These are phyloP conservation scores for Ehretia macrophylla DNA, from an alignment of 257 asterid species.

Conservation along the genomic window DNA sequence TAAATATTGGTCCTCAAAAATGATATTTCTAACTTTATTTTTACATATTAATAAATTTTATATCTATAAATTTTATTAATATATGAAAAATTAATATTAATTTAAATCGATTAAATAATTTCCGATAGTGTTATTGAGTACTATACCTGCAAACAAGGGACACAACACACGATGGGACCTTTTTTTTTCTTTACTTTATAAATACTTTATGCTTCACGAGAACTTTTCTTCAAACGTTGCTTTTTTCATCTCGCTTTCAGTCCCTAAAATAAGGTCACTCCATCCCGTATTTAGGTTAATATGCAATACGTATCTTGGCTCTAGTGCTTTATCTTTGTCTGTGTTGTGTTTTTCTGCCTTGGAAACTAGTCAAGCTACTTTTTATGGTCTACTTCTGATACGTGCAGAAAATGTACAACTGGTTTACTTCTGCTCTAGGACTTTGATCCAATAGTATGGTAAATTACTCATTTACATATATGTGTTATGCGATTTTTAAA, in stretches of 20 bases:
- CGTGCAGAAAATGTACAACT: not conserved
- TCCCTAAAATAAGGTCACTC: constrained; percentile 12
- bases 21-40: no score
- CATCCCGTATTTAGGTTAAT: not conserved
- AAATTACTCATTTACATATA: no score
- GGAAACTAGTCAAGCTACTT: constrained; percentile 7
- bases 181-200: not conserved
- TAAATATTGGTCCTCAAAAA: no score
- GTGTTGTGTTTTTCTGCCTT: constrained; percentile 5
- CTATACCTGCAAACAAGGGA: constrained; percentile 19
- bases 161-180: constrained; percentile 13
- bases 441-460: no score
- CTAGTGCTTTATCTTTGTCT: constrained; percentile 12
- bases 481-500: no score
- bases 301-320: not conserved
- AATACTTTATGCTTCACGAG: constrained; percentile 7
- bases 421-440: no score
- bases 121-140: constrained; percentile 12
- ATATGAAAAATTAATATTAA: no score
- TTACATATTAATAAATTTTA: no score
- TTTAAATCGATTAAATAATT: no score
- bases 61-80: no score
- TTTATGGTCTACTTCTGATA: not conserved
- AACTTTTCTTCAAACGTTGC: constrained; percentile 3
- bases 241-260: constrained; percentile 14